Evolutionary conservation across 352 stramenopile species (phyloP).

Genomic region (Phytophthora pinifolia): DNA sequence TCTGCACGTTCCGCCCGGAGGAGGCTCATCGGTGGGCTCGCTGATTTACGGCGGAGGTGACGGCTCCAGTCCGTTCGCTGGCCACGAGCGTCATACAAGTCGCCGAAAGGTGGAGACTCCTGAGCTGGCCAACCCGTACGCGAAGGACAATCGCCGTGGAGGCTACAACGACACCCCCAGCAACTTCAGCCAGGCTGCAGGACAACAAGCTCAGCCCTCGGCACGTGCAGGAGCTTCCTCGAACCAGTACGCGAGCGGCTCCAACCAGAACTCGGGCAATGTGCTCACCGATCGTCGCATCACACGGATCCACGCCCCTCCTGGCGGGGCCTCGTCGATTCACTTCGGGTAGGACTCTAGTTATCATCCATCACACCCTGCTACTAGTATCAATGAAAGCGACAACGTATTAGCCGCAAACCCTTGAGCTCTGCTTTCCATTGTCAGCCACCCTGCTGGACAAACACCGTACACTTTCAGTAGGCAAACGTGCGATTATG

Average conservation of each 20-base stretch:
- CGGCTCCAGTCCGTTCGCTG: constrained; percentile 50
- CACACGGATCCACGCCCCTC: constrained; percentile 88
- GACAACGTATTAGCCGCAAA: constrained; percentile 17
- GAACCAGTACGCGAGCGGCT: constrained; percentile 81
- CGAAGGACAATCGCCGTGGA: constrained; percentile 32
- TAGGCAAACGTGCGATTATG: constrained; percentile 25
- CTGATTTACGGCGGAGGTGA: constrained; percentile 73
- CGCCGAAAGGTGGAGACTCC: constrained; percentile 54
- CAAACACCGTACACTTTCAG: neutral
- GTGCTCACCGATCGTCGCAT: constrained; percentile 90
- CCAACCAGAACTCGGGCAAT: constrained; percentile 90
- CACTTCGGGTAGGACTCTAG: constrained; percentile 51
- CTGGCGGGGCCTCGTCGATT: constrained; percentile 83
- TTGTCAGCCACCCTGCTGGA: neutral
- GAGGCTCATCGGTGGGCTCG: constrained; percentile 67
- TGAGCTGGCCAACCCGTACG: constrained; percentile 54
- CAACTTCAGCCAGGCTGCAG: constrained; percentile 24
- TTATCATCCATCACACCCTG: constrained; percentile 1
- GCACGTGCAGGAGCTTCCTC: constrained; percentile 45
- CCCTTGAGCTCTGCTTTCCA: neutral
- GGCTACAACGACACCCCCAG: constrained; percentile 25
- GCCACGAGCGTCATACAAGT: constrained; percentile 43
- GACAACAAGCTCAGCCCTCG: constrained; percentile 31
- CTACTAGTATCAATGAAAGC: constrained; percentile 16
- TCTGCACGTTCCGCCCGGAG: constrained; percentile 67